These are phyloP conservation scores for Sideroxylon spinosum DNA, from an alignment of 179 eudicot genomes.

Conservation along the genomic window DNA sequence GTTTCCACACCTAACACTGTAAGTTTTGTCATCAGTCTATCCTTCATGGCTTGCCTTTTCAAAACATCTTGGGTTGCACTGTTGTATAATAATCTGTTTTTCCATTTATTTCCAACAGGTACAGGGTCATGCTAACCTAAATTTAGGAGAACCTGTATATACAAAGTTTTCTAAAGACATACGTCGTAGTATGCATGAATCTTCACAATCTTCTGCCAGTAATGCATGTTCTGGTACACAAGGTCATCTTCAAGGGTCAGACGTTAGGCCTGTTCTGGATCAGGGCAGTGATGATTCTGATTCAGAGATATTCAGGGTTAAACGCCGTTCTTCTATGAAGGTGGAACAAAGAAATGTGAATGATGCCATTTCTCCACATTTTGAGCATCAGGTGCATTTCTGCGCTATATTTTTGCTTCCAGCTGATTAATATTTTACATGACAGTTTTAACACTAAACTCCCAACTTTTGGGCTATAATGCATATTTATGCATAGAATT, in stretches of 20 bases:
- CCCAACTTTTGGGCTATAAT: not conserved
- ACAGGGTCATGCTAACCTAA: conserved; percentile 28
- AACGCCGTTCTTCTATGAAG: conserved; percentile 65
- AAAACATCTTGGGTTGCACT: not conserved
- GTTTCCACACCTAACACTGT: conserved; percentile 31
- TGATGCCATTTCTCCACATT: conserved; percentile 26
- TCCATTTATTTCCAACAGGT: conserved; percentile 27
- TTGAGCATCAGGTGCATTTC: conserved; percentile 51
- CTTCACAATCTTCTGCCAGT: conserved; percentile 24
- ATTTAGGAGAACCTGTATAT: conserved; percentile 15
- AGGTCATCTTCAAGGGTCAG: conserved; percentile 24
- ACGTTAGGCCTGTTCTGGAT: conserved; percentile 25
- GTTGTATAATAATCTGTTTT: not conserved
- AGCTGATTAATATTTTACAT: not conserved
- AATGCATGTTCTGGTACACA: conserved; percentile 32
- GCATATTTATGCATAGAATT: not conserved
- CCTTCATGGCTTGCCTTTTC: conserved; percentile 5
- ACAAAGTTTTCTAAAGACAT: conserved; percentile 24
- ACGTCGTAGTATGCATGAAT: conserved; percentile 28
- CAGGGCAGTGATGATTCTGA: conserved; percentile 79
- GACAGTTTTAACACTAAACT: not conserved
- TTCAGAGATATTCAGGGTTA: conserved; percentile 87
- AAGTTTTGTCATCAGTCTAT: conserved; percentile 21
- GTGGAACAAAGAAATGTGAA: conserved; percentile 35
- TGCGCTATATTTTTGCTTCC: not conserved